A percentile compares a stretch with the other conserved stretches of the same genome.
Conservation (phyloP, 2,329 filamentous ascomycete species). For the Purpureocillium lavendulum region DNA sequence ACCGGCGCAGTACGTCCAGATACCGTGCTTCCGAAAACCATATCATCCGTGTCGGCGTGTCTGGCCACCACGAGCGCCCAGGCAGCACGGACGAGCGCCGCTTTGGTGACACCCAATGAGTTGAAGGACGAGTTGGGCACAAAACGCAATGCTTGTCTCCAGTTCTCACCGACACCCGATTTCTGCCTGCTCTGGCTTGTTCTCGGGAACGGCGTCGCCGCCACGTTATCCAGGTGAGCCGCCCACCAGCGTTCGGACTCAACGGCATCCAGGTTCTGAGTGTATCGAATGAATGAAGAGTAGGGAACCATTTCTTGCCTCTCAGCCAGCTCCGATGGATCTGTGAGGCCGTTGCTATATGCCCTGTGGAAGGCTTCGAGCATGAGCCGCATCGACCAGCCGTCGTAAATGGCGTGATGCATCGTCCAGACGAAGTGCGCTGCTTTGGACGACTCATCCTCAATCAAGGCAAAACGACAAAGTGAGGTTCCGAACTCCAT, state of each 20-base stretch:
- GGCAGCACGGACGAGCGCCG: not conserved
- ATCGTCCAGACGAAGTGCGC: slow-evolving; percentile 13
- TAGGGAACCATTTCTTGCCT: not conserved
- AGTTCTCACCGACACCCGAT: not conserved
- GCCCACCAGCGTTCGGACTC: not conserved
- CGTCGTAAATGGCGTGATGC: slow-evolving; percentile 19
- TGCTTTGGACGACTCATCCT: not conserved
- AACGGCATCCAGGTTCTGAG: not conserved
- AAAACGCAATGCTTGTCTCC: not conserved
- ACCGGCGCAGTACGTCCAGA: not conserved
- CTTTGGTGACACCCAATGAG: not conserved
- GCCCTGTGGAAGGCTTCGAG: slow-evolving; percentile 5
- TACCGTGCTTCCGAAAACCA: not conserved
- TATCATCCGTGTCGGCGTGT: not conserved
- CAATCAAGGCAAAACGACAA: not conserved
- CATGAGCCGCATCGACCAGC: slow-evolving; percentile 13
- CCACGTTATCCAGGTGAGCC: not conserved
- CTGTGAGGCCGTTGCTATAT: slow-evolving; percentile 1
- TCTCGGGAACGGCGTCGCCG: not conserved
- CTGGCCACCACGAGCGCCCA: not conserved
- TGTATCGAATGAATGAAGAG: slow-evolving; percentile 1
- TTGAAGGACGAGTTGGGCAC: not conserved
- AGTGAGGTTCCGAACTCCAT: not conserved
- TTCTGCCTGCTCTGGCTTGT: not conserved
- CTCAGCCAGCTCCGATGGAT: not conserved